A percentile compares a stretch with the other conserved stretches of the same genome.
Conservation (phyloP, 192 early-diverging fungal species). For the Geosiphon pyriformis region DNA sequence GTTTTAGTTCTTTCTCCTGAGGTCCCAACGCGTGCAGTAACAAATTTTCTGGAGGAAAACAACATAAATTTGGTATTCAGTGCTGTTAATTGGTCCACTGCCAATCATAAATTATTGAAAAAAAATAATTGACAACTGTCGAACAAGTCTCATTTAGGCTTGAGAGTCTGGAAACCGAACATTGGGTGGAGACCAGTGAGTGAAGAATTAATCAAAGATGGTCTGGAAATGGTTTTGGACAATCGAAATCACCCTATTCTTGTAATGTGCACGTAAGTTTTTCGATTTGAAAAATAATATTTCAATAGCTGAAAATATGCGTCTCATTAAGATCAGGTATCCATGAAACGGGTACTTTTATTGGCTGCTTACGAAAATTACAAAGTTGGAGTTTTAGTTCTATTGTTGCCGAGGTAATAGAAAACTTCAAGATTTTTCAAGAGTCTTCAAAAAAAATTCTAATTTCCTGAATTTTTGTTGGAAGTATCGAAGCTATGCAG, state of each 20-base stretch:
- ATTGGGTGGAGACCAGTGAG: conserved; percentile 84
- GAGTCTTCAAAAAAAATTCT: no score
- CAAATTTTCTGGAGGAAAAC: conserved; percentile 69
- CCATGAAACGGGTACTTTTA: conserved; percentile 87
- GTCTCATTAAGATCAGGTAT: conserved; percentile 64
- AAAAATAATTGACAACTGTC: no score
- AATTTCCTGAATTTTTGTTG: no score
- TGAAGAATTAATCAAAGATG: conserved; percentile 96
- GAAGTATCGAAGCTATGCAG: conserved; percentile 88
- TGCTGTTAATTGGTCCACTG: no score
- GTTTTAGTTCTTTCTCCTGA: conserved; percentile 81
- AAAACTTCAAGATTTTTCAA: no score
- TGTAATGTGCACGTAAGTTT: conserved; percentile 79
- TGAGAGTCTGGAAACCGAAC: conserved; percentile 63
- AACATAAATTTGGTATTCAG: conserved; percentile 55
- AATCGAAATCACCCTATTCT: conserved; percentile 79
- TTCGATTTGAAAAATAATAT: not conserved
- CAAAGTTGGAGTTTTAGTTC: conserved; percentile 97
- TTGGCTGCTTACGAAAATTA: conserved; percentile 89
- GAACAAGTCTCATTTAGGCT: conserved; percentile 51
- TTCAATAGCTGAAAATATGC: not conserved
- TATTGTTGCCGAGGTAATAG: conserved; percentile 80
- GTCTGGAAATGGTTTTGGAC: conserved; percentile 80
- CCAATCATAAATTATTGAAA: no score
- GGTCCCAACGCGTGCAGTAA: conserved; percentile 65